phyloP scores from a whole-genome alignment of 2,329 filamentous ascomycete species.

The Colletotrichum sp. region DNA sequence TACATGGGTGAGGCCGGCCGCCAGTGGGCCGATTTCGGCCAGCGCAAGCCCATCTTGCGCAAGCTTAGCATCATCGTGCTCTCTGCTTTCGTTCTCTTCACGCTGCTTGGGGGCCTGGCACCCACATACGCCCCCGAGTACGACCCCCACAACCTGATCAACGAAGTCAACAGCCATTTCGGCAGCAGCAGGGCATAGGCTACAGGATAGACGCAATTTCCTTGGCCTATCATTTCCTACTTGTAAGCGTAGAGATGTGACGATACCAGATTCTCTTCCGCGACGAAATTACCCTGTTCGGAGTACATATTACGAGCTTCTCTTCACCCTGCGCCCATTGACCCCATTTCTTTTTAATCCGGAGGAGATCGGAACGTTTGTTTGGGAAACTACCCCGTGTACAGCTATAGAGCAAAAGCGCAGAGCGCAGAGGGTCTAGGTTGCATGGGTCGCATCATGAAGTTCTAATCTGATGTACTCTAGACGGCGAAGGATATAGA shows the following conservation, averaged over 20 bases:
- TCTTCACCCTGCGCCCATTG: not conserved
- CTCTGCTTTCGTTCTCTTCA: constrained; percentile 68
- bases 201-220: not conserved
- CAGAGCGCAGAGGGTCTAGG: constrained; percentile 38
- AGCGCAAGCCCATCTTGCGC: constrained; percentile 76
- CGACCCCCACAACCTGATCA: constrained; percentile 54
- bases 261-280: constrained; percentile 7
- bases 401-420: constrained; percentile 41
- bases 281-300: constrained; percentile 13
- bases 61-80: constrained; percentile 75
- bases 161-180: constrained; percentile 54
- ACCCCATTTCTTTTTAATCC: not conserved
- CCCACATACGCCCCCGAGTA: constrained; percentile 64
- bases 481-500: constrained; percentile 48
- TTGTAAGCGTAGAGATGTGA: constrained; percentile 16
- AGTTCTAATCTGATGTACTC: constrained; percentile 46
- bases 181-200: constrained; percentile 36
- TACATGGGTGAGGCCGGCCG: constrained; percentile 75
- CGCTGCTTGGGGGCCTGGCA: constrained; percentile 72
- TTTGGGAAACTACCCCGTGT: constrained; percentile 25
- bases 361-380: not conserved
- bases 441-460: constrained; percentile 39
- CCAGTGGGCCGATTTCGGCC: constrained; percentile 87
- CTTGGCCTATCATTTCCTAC: not conserved
- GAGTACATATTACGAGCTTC: constrained; percentile 20